Evolutionary conservation across 2,329 filamentous ascomycete genomes (phyloP), one percentile per base, ranked within the genome.

Genomic region (Aspergillus persii): DNA sequence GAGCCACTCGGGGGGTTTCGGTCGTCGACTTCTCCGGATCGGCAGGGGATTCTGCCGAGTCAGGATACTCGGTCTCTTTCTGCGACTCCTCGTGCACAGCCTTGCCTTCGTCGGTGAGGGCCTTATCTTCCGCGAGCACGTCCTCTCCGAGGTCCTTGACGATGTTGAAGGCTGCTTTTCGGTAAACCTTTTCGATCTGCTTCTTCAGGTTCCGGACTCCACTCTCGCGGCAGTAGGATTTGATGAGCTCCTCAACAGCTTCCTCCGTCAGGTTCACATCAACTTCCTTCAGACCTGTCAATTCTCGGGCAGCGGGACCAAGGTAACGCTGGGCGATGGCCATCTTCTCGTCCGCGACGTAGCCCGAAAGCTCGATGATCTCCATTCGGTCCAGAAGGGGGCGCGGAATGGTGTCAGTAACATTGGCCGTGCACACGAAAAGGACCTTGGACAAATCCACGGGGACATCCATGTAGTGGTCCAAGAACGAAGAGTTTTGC

Each of bases 131-230:
- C 3, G 90, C 84, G 2, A 96, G 78, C 1, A 83, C 90, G 5
- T 92, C 89, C 71, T 97, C 93, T 53, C 94, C 94, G 12, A 98
- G 83, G 63, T 98, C 93, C 73, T 94, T 90, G 11, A 99, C 94
- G 66, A 99, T 99, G 79, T 97, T 98, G 62, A 99, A 83, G 0
- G 95, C 96, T 12, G 94, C 92, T 78, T 99, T 99, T 59, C 95
- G 88, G 78, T 97, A 99, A 3, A 99, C 92, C 81, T 99, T 99
- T 76, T 99, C 95, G 62, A 99, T 99, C 76, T 98, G 94, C 81
- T 99, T 98, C 85, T 99, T 99, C 61, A 99, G 80, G 72, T 99
- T 99, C 66, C 95, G 89, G 8, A 99, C 96, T 68, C 95, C 95
- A 48, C 92, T 96, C 78, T 99, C 95, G 48, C 95, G 90, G 79